Base-by-base conservation (phyloP, 257 asterid species). In the Nicotiana attenuata region DNA sequence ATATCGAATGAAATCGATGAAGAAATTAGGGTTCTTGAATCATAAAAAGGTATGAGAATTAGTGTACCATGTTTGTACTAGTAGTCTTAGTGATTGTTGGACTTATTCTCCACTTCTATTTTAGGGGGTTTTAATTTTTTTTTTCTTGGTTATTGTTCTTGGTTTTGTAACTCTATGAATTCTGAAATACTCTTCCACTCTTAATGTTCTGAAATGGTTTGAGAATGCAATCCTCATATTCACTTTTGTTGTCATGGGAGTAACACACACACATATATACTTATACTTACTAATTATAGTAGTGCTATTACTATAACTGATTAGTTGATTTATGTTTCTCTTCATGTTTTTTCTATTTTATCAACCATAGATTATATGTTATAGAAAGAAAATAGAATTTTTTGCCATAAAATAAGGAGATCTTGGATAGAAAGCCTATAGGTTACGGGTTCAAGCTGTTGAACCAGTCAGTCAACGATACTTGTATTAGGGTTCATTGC, bases 81-180 rank as follows among this genome's bases (percentile, higher is more conserved):
- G 78, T 65, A 31, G 33, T 31, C 24, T 41, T 65, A 65, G 24
- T 71, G 57, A 45, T 19, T n/a, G 31, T 80, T 52, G 52, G 56
- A 19, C 26, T 50, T 41, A 41, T 56, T 80, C 5, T 52, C 31
- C 73, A 24, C 17, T 65, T 47, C 19, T 35, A n/a, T 80, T 3
- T 22, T 50, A 50, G 7, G 50, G 38, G 55, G 7, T 65, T 33
- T 59, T 33, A 1, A 29, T 3, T 53, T 63, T 28, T 28, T 79
- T 10, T 20, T 50, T 66, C n/a, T 19, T 50, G 29, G 60, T n/a
- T 78, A 3, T 35, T 10, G 28, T 20, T 56, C 56, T 67, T 52
- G 64, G 66, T 66, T 78, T n/a, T 59, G 81, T 78, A 78, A 78
- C 69, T 78, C 56, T 59, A 19, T 78, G 68, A 59, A 57, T 65